Evolutionary conservation across 2,329 filamentous ascomycete species (phyloP).

Genomic region (Phyllosticta paracitricarpa): DNA sequence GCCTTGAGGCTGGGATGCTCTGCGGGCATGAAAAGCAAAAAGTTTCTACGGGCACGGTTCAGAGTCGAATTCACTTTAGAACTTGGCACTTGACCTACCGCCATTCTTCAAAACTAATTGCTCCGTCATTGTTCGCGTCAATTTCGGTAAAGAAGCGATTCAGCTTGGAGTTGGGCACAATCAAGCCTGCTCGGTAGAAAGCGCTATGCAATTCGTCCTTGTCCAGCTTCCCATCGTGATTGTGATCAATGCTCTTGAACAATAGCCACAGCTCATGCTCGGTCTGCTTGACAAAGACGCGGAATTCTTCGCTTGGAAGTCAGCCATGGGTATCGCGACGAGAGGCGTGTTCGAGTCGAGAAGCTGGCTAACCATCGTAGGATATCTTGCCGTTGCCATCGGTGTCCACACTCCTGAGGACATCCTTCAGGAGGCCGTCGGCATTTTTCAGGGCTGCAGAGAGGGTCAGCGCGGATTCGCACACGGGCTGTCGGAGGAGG

Average conservation of each 20-base stretch:
- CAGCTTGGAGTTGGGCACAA: slow-evolving; percentile 66
- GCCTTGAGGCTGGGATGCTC: slow-evolving; percentile 63
- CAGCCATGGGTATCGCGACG: slow-evolving; percentile 12
- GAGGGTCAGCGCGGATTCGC: slow-evolving; percentile 17
- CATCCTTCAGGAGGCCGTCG: slow-evolving; percentile 69
- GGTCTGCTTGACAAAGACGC: slow-evolving; percentile 74
- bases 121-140: slow-evolving; percentile 78
- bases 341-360: background rate
- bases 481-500: slow-evolving; percentile 7
- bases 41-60: slow-evolving; percentile 52
- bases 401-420: slow-evolving; percentile 73
- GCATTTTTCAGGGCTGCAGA: slow-evolving; percentile 74
- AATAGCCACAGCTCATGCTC: slow-evolving; percentile 73
- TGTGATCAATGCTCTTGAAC: slow-evolving; percentile 77
- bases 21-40: slow-evolving; percentile 77
- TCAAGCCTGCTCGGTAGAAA: slow-evolving; percentile 67
- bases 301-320: slow-evolving; percentile 60
- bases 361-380: slow-evolving; percentile 57
- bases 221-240: slow-evolving; percentile 77
- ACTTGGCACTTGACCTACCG: slow-evolving; percentile 51
- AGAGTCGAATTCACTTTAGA: background rate
- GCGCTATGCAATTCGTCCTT: slow-evolving; percentile 73
- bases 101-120: slow-evolving; percentile 91
- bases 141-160: slow-evolving; percentile 82
- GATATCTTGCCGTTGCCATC: slow-evolving; percentile 84